Evolutionary conservation across 805 yeast genomes (phyloP), one percentile per base, ranked within the genome.

Genomic region (Tetrapisispora nanseiensis): DNA sequence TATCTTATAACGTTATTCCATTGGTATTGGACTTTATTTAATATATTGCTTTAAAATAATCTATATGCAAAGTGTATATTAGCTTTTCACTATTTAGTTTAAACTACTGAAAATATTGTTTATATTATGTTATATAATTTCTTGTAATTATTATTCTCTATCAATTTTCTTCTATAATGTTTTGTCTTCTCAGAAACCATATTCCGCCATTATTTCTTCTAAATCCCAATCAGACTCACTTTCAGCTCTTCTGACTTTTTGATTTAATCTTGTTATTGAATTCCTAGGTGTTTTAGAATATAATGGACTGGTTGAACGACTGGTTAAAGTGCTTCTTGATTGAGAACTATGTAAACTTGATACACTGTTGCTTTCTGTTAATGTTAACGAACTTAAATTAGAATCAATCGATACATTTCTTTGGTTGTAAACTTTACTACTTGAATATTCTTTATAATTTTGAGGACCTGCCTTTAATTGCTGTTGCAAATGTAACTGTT

Each of bases 351-450:
- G 22, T 37, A 33, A 45, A 22, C 38, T 37, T 20, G 42, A 18
- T 16, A 41, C 37, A 21, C 40, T 35, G 10, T 46, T 52, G 30
- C 56, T 48, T 37, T 43, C 47, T 6, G 40, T 29, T 15, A 48
- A 39, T 19, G 51, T 46, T 9, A 36, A 34, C 10, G 46, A 40
- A 48, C 51, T 48, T 29, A 46, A 20, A 33, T 48, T 43, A 10
- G 50, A 46, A 29, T 37, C 34, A 20, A 46, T 33, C 1, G 51
- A 48, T 8, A 47, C 31, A 41, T 52, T 55, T 36, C 56, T 51
- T 39, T 54, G 49, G 37, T 54, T 53, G 34, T 52, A 52, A 37
- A 51, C 46, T 37, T 43, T 40, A 31, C 42, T 38, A 23, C 40
- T 39, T 30, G 29, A 22, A 24, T 34, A 32, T 12, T 15, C 26